A percentile compares a stretch with the other conserved stretches of the same genome.
These are phyloP conservation scores for Tremellales sp. DNA, from an alignment of 1,284 basidiomycete genomes.

Conservation along the genomic window DNA sequence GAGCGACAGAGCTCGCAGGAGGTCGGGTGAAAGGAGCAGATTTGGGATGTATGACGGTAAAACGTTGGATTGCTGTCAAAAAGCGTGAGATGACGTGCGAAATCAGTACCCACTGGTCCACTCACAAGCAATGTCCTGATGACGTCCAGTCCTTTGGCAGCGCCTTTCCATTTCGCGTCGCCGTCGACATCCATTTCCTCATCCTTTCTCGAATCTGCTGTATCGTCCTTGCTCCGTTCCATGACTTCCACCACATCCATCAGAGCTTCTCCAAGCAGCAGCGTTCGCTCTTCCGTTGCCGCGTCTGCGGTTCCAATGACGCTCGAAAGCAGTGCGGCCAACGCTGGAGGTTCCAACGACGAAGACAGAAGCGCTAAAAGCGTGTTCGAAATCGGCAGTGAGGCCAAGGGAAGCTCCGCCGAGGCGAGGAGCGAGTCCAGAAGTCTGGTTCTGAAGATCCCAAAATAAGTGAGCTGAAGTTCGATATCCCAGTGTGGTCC, in stretches of 20 bases:
- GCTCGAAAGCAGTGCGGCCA: constrained; percentile 7
- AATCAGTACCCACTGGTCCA: not conserved
- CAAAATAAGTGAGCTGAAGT: not conserved
- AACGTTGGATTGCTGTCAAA: constrained; percentile 9
- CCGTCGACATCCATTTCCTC: constrained; percentile 10
- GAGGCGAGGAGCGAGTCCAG: not conserved
- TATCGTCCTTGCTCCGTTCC: constrained; percentile 9
- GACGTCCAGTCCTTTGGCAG: constrained; percentile 18
- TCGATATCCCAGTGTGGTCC: not conserved
- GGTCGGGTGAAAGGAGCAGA: constrained; percentile 17
- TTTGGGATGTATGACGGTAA: constrained; percentile 25
- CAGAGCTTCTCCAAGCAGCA: constrained; percentile 21
- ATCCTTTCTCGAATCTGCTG: constrained; percentile 11
- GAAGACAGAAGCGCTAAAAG: constrained; percentile 12
- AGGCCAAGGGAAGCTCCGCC: not conserved
- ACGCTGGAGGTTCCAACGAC: constrained; percentile 2
- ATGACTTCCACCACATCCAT: constrained; percentile 27
- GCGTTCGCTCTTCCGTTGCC: constrained; percentile 7
- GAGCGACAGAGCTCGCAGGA: constrained; percentile 16
- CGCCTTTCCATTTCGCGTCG: not conserved
- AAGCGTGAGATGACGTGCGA: not conserved
- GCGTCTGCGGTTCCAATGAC: constrained; percentile 7
- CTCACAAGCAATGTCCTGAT: constrained; percentile 26
- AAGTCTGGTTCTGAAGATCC: not conserved
- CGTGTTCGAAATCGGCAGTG: constrained; percentile 14